phyloP scores from a whole-genome alignment of 306 rosid species.

The Cotoneaster glaucophyllus region DNA sequence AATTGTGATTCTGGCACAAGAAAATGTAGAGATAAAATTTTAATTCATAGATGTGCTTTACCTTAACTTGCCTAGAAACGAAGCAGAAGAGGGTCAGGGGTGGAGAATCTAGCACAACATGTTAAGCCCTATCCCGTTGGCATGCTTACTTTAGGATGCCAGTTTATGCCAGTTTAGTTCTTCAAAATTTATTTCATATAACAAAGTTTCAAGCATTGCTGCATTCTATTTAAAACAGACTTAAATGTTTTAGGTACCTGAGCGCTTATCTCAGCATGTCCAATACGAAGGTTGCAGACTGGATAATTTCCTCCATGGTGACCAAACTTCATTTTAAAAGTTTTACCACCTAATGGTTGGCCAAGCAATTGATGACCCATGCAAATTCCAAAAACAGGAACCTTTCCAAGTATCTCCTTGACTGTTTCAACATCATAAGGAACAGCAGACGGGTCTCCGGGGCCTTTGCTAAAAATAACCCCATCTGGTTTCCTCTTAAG shows the following conservation, averaged over 20 bases:
- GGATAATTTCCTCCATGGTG: conserved; percentile 99
- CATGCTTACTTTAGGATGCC: neutral
- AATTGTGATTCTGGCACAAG: conserved; percentile 80
- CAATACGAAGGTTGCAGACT: conserved; percentile 59
- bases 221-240: neutral
- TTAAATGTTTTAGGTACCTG: conserved; percentile 46
- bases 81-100: neutral
- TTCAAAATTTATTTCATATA: neutral
- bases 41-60: neutral
- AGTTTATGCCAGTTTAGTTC: neutral
- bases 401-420: conserved; percentile 70
- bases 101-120: neutral
- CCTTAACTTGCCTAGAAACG: neutral
- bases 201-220: neutral
- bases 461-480: conserved; percentile 87
- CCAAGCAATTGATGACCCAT: conserved; percentile 98
- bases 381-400: conserved; percentile 95
- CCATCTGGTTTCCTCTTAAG: conserved; percentile 82
- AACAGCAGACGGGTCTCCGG: conserved; percentile 94
- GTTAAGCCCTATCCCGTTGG: neutral
- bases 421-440: conserved; percentile 93
- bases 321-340: conserved; percentile 95
- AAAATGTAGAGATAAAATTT: neutral
- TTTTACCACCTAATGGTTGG: conserved; percentile 90
- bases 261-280: conserved; percentile 81